phyloP scores from a whole-genome alignment of 2,329 filamentous ascomycete species.

The Exophiala sp. region DNA sequence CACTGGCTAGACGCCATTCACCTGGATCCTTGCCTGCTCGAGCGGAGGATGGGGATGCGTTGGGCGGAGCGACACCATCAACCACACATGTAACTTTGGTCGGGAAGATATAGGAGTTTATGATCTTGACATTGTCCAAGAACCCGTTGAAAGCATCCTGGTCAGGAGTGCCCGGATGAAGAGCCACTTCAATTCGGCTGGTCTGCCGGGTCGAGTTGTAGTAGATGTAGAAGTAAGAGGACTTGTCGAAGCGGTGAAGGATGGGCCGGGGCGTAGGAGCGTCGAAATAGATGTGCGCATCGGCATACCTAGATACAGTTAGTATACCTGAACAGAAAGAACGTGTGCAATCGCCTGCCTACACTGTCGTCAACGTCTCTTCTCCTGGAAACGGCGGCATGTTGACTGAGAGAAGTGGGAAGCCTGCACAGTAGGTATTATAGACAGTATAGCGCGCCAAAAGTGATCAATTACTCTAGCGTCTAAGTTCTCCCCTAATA shows the following conservation, averaged over 20 bases:
- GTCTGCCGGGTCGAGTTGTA: slow-evolving; percentile 50
- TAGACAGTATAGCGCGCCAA: too few species aligned
- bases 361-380: slow-evolving; percentile 44
- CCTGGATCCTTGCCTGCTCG: slow-evolving; percentile 30
- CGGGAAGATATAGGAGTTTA: slow-evolving; percentile 55
- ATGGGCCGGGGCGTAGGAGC: slow-evolving; percentile 50
- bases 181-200: slow-evolving; percentile 57
- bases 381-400: slow-evolving; percentile 46
- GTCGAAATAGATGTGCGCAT: slow-evolving; percentile 59
- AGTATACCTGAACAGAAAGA: neutral
- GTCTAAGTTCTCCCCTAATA: too few species aligned
- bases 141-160: slow-evolving; percentile 60
- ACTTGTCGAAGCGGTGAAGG: slow-evolving; percentile 59
- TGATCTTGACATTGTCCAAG: slow-evolving; percentile 48
- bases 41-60: slow-evolving; percentile 28
- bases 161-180: slow-evolving; percentile 56
- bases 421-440: too few species aligned
- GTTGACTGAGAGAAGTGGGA: neutral
- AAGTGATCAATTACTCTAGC: too few species aligned
- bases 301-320: slow-evolving; percentile 49
- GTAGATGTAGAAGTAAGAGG: slow-evolving; percentile 60
- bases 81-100: slow-evolving; percentile 54
- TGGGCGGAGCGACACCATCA: slow-evolving; percentile 36
- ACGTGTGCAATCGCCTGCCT: slow-evolving; percentile 28
- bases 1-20: slow-evolving; percentile 54